A percentile compares a stretch with the other conserved stretches of the same genome.
Evolutionary conservation across 2,329 filamentous ascomycete species (phyloP).

Genomic region (Aciculosporium take): DNA sequence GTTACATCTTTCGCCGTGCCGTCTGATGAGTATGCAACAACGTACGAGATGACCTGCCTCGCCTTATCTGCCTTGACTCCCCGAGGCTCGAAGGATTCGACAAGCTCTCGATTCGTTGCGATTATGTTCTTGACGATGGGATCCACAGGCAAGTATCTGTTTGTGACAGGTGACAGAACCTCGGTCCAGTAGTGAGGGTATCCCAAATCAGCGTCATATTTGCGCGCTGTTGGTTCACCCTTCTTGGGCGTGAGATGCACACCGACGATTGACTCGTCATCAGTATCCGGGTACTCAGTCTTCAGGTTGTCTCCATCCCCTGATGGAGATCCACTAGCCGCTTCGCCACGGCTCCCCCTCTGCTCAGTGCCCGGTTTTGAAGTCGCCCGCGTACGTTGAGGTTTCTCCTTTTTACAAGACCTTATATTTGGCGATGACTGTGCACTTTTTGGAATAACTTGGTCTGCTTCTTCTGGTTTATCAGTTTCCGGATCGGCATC

Average conservation of each 20-base stretch:
- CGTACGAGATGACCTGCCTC: conserved; percentile 81
- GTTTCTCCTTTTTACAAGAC: conserved; percentile 4
- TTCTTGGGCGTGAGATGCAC: conserved; percentile 30
- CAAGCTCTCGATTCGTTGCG: conserved; percentile 56
- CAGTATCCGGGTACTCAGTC: conserved; percentile 31
- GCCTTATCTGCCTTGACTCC: conserved; percentile 71
- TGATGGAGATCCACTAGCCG: not conserved
- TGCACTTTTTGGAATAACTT: not conserved
- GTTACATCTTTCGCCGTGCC: conserved; percentile 92
- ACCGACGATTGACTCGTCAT: conserved; percentile 46
- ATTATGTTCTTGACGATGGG: conserved; percentile 54
- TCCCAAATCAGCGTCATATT: conserved; percentile 61
- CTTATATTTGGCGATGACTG: conserved; percentile 4
- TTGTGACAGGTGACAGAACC: conserved; percentile 66
- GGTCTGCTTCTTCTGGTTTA: not conserved
- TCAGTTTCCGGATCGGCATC: conserved; percentile 47
- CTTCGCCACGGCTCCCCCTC: not conserved
- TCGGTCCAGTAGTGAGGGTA: conserved; percentile 93
- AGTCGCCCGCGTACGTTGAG: conserved; percentile 1
- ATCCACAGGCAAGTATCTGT: conserved; percentile 68
- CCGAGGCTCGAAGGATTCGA: conserved; percentile 67
- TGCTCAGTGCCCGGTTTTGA: not conserved
- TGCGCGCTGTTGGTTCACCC: conserved; percentile 23
- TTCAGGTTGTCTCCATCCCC: conserved; percentile 31
- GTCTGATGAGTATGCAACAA: conserved; percentile 69